These are phyloP conservation scores for Candida vartiovaarae DNA, from an alignment of 805 yeast genomes.

Conservation along the genomic window DNA sequence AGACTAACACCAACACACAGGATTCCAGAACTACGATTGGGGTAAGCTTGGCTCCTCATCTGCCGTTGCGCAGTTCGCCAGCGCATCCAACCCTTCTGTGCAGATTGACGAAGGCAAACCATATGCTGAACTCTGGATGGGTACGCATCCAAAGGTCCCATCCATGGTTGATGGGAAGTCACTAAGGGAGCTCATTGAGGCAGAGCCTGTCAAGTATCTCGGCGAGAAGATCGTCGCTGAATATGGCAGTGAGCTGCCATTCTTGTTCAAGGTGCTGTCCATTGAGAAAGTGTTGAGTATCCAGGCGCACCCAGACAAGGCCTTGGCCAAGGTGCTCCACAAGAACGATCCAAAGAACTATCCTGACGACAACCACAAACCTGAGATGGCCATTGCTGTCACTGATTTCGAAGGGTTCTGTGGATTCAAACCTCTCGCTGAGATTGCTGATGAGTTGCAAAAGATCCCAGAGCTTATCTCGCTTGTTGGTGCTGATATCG, in stretches of 20 bases:
- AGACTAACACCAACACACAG: constrained; percentile 20
- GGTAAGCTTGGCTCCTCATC: constrained; percentile 79
- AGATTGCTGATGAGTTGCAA: constrained; percentile 61
- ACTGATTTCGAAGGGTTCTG: constrained; percentile 97
- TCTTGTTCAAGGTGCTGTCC: constrained; percentile 87
- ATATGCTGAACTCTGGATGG: constrained; percentile 99
- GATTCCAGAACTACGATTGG: constrained; percentile 81
- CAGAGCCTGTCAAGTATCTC: constrained; percentile 50
- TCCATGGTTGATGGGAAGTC: constrained; percentile 50
- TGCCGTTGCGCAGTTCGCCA: constrained; percentile 85
- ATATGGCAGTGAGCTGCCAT: constrained; percentile 82
- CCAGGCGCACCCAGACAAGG: constrained; percentile 97
- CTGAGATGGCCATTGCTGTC: constrained; percentile 99
- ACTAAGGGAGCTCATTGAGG: constrained; percentile 60
- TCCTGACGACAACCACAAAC: constrained; percentile 97
- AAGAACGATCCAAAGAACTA: constrained; percentile 83
- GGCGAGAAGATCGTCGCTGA: constrained; percentile 52
- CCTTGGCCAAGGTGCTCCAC: constrained; percentile 69
- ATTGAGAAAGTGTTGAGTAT: constrained; percentile 89
- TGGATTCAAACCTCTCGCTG: constrained; percentile 87
- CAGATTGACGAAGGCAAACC: constrained; percentile 69
- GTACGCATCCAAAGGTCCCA: constrained; percentile 92
- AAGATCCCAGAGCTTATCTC: constrained; percentile 71
- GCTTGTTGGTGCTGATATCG: constrained; percentile 58
- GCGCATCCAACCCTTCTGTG: constrained; percentile 55